phyloP scores from a whole-genome alignment of 1,284 basidiomycete genomes.

The Ustanciosporium gigantosporum region DNA sequence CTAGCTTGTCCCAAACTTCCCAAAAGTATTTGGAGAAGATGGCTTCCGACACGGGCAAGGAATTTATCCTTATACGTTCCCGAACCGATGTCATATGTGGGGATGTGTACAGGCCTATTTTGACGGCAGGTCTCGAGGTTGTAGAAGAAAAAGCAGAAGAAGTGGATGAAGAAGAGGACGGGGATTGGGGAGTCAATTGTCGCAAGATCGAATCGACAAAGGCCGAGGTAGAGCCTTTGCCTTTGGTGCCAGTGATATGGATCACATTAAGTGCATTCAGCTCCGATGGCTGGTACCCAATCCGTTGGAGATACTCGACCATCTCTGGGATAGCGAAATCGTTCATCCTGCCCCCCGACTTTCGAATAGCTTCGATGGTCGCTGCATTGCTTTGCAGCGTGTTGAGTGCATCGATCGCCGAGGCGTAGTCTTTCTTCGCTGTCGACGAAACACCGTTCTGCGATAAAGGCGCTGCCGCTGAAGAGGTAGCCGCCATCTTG shows the following conservation, averaged over 20 bases:
- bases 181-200: constrained; percentile 33
- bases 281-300: constrained; percentile 79
- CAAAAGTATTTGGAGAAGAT: constrained; percentile 91
- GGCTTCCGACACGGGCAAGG: constrained; percentile 82
- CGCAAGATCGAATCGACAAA: constrained; percentile 66
- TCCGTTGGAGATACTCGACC: constrained; percentile 82
- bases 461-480: no score
- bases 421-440: no score
- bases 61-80: constrained; percentile 93
- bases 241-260: constrained; percentile 98
- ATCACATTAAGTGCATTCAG: constrained; percentile 88
- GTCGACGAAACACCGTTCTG: no score
- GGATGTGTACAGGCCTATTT: constrained; percentile 84
- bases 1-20: constrained; percentile 89
- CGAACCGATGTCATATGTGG: constrained; percentile 95
- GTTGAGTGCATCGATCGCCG: constrained; percentile 86
- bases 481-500: no score
- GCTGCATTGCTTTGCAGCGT: constrained; percentile 92
- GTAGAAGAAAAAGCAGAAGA: no score
- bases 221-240: constrained; percentile 95
- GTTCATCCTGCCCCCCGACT: constrained; percentile 72
- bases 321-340: constrained; percentile 82
- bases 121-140: constrained; percentile 24
- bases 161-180: no score
- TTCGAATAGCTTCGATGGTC: constrained; percentile 79